Evolutionary conservation across 2,329 filamentous ascomycete genomes (phyloP), one percentile per base, ranked within the genome.

Genomic region (Aureobasidium lini): DNA sequence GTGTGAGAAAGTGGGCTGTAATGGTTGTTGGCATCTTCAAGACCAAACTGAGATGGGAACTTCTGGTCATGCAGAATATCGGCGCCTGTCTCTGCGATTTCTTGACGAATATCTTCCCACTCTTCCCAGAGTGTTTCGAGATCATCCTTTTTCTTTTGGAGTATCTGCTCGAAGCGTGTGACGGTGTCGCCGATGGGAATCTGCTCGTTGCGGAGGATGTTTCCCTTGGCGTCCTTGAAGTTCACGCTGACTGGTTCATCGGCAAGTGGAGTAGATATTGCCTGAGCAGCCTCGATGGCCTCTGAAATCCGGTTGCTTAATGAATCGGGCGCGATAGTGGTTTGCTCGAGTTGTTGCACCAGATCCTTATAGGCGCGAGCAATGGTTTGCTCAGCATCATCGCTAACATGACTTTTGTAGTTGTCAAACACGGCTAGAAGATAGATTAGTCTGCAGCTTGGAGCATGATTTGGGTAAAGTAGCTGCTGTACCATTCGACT

Each of bases 191-290:
- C 59, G 5, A 64, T 56, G n/a, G 57, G 56, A 42, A 60, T 37
- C 6, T 16, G 7, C 13, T 18, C 15, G 4, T 31, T 6, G 52
- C 60, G 36, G 18, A 47, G 57, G 29, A n/a, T 8, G 28, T 44
- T 48, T 48, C 65, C 63, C 28, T 60, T 47, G 10, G 42, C n/a
- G 13, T 60, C 46, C 3, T 37, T 49, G 42, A 58, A 54, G 16
- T 60, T 18, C 10, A 68, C 49, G 0, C 56, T 48, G 13, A 69
- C 43, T 18, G 53, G 23, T 8, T 66, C 62, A 34, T 68, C 62
- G 32, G 62, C 63, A 13, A 70, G 48, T 1, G 65, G 63, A n/a
- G 13, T 57, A n/a, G 54, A 49, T 13, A 66, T 48, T 1, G 62
- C 46, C 1, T 56, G 44, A 7, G 61, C 56, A 10, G 18, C 46